A percentile compares a stretch with the other conserved stretches of the same genome.
Conservation (phyloP, 192 early-diverging fungal genomes). For the Gigaspora rosea region DNA sequence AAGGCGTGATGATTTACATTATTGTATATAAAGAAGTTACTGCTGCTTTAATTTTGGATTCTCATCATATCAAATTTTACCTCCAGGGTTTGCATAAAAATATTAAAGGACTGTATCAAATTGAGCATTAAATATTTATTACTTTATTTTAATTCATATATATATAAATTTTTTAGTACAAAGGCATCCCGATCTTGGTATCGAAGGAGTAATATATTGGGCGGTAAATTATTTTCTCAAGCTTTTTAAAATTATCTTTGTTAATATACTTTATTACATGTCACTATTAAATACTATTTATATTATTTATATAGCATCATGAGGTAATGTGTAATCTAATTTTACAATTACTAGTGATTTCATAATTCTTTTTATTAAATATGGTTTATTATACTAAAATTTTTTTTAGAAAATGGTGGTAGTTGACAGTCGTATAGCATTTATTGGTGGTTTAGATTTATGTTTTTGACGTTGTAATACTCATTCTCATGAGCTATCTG, state of each 20-base stretch:
- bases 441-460: conserved; percentile 84
- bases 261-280: background rate
- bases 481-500: conserved; percentile 71
- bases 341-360: background rate
- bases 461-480: conserved; percentile 86
- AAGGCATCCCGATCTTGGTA: conserved; percentile 77
- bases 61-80: conserved; percentile 71
- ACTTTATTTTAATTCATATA: background rate
- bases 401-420: conserved; percentile 70
- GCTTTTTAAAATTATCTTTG: background rate
- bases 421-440: conserved; percentile 78
- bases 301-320: background rate
- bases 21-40: conserved; percentile 84
- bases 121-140: background rate
- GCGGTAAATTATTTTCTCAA: conserved; percentile 48
- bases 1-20: conserved; percentile 84
- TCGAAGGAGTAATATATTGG: conserved; percentile 77
- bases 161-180: conserved; percentile 59
- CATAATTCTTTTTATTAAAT: no score
- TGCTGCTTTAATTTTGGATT: conserved; percentile 68
- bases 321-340: background rate
- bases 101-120: conserved; percentile 53
- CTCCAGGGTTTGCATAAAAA: conserved; percentile 71
- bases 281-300: background rate
- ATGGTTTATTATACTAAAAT: background rate